Conservation (phyloP, 2,329 filamentous ascomycete genomes). For the Colletotrichum sidae region DNA sequence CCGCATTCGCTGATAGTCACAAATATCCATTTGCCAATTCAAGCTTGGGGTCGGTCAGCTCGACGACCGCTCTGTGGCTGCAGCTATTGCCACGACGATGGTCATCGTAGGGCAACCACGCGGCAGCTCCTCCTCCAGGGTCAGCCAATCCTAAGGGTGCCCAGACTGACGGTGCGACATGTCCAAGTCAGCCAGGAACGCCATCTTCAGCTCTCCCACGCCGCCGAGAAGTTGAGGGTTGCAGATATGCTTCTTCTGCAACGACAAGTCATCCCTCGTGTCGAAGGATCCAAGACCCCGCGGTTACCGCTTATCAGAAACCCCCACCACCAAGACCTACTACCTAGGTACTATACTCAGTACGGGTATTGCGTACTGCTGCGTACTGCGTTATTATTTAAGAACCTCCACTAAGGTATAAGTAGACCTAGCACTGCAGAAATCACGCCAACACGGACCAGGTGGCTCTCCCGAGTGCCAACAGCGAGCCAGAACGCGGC, state of each 20-base stretch:
- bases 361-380: too few relatives aligned
- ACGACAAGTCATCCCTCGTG: not conserved
- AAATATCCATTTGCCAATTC: too few relatives aligned
- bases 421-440: not conserved
- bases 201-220: not conserved
- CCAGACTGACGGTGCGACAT: not conserved
- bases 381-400: too few relatives aligned
- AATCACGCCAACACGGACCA: conserved; percentile 33
- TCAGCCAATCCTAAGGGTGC: not conserved
- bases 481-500: conserved; percentile 17
- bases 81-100: not conserved
- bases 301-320: conserved; percentile 10
- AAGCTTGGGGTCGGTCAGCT: too few relatives aligned
- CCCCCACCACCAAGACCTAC: conserved; percentile 10
- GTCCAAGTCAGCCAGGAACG: conserved; percentile 12
- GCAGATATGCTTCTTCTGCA: not conserved
- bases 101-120: not conserved
- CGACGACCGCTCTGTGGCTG: too few relatives aligned
- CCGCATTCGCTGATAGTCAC: too few relatives aligned
- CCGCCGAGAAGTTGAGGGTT: not conserved
- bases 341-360: too few relatives aligned
- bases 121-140: not conserved
- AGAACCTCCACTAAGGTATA: too few relatives aligned
- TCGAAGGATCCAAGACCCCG: conserved; percentile 16
- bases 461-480: conserved; percentile 14